These are phyloP conservation scores for Plasmodium sp. DNA, from an alignment of 169 alveolate species.

Conservation along the genomic window DNA sequence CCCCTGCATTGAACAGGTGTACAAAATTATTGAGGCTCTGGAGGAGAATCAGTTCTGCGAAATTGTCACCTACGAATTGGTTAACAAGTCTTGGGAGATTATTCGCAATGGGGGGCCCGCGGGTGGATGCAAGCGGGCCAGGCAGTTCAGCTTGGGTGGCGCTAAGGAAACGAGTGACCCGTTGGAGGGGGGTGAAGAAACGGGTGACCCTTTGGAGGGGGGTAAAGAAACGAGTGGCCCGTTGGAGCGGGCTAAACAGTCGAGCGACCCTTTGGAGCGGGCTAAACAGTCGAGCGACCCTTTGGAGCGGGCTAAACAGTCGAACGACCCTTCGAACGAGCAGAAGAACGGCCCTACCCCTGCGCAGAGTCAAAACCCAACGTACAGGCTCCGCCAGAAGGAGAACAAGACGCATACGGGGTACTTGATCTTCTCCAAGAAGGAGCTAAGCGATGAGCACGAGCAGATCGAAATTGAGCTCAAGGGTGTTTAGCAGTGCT, in stretches of 20 bases:
- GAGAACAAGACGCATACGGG: constrained; percentile 75
- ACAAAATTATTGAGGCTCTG: constrained; percentile 81
- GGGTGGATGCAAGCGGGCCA: not conserved
- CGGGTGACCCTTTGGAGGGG: too few species aligned
- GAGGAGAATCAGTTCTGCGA: constrained; percentile 74
- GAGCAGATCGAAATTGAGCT: constrained; percentile 47
- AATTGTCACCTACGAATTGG: constrained; percentile 88
- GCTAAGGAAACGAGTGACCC: not conserved
- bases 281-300: too few species aligned
- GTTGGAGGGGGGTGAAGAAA: not conserved
- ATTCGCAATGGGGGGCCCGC: constrained; percentile 65
- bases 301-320: too few species aligned
- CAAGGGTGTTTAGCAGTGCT: not conserved
- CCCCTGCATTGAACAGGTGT: constrained; percentile 93
- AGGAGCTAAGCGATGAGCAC: constrained; percentile 40
- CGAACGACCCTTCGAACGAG: too few species aligned
- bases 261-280: too few species aligned
- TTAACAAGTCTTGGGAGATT: constrained; percentile 90
- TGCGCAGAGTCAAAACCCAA: not conserved
- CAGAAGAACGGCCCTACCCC: too few species aligned
- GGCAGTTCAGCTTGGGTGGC: not conserved
- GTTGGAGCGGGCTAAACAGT: too few species aligned
- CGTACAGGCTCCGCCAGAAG: constrained; percentile 30
- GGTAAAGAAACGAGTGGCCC: too few species aligned
- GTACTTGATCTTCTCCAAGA: constrained; percentile 56